These are phyloP conservation scores for Gautieria morchelliformis DNA, from an alignment of 768 basidiomycete species.

Conservation along the genomic window DNA sequence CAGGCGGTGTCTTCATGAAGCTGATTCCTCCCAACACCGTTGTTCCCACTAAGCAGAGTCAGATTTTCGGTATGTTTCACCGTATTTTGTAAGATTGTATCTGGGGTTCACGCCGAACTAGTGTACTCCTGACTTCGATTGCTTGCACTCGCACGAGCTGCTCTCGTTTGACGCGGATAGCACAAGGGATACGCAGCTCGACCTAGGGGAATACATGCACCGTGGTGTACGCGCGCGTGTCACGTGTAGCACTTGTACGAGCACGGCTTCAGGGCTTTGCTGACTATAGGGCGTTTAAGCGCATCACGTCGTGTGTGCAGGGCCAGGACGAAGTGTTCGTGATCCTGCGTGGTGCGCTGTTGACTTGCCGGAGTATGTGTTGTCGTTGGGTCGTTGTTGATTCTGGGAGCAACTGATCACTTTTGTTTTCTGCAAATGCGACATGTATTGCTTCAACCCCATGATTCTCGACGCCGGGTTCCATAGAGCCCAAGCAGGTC, in stretches of 20 bases:
- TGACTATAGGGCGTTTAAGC: conserved; percentile 24
- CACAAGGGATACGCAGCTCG: conserved; percentile 10
- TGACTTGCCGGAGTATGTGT: conserved; percentile 9
- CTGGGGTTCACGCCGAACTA: conserved; percentile 15
- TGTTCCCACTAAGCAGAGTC: conserved; percentile 94
- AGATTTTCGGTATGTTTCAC: conserved; percentile 32
- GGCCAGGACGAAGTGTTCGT: conserved; percentile 20
- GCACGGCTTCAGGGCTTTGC: conserved; percentile 21
- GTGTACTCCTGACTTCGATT: conserved; percentile 14
- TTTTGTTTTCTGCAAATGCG: conserved; percentile 8
- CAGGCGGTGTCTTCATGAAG: conserved; percentile 92
- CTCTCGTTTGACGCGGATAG: conserved; percentile 19
- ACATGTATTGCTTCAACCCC: conserved; percentile 24
- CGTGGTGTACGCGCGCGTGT: background rate
- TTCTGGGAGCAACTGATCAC: background rate
- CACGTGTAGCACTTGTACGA: conserved; percentile 18
- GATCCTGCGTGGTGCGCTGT: conserved; percentile 16
- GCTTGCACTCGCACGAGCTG: conserved; percentile 13
- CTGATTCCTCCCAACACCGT: conserved; percentile 97
- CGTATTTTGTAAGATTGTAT: background rate
- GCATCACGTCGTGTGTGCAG: conserved; percentile 17
- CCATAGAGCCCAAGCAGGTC: conserved; percentile 24
- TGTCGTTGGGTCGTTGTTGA: background rate
- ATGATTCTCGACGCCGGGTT: conserved; percentile 29
- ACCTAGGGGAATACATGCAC: conserved; percentile 4